phyloP scores from a whole-genome alignment of 441 rosid species.

The Omphalea diandra region DNA sequence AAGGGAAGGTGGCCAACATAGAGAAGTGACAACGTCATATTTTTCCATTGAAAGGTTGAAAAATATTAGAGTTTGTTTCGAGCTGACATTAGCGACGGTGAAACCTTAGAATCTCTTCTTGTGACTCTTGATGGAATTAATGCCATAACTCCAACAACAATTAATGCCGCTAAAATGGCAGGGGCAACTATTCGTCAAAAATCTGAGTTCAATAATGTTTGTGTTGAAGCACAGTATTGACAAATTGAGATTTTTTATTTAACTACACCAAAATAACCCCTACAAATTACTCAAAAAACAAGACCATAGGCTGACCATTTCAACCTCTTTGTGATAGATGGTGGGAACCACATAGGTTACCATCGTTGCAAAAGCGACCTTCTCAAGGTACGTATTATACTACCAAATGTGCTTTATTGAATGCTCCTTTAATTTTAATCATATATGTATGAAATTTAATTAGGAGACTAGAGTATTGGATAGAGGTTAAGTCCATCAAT shows the following conservation, averaged over 20 bases:
- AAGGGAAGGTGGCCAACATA: too few species aligned
- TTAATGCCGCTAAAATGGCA: neutral
- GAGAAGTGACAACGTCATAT: too few species aligned
- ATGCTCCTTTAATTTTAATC: too few species aligned
- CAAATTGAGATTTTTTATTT: conserved; percentile 8
- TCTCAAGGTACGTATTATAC: neutral
- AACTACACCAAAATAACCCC: too few species aligned
- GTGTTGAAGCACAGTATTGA: neutral
- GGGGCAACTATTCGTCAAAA: neutral
- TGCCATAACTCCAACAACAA: neutral
- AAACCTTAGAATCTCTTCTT: too few species aligned
- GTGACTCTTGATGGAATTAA: neutral
- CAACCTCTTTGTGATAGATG: conserved; percentile 6
- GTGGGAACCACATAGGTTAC: neutral
- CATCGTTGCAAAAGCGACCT: too few species aligned
- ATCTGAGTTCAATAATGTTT: neutral
- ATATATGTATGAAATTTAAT: too few species aligned
- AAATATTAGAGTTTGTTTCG: too few species aligned
- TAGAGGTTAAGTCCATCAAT: too few species aligned
- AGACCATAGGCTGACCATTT: conserved; percentile 6
- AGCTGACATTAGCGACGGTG: too few species aligned
- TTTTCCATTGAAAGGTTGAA: too few species aligned
- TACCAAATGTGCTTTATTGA: too few species aligned
- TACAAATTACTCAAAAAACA: neutral
- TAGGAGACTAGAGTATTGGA: neutral